These are phyloP conservation scores for Skeletonema costatum DNA, from an alignment of 108 stramenopile genomes.

Conservation along the genomic window DNA sequence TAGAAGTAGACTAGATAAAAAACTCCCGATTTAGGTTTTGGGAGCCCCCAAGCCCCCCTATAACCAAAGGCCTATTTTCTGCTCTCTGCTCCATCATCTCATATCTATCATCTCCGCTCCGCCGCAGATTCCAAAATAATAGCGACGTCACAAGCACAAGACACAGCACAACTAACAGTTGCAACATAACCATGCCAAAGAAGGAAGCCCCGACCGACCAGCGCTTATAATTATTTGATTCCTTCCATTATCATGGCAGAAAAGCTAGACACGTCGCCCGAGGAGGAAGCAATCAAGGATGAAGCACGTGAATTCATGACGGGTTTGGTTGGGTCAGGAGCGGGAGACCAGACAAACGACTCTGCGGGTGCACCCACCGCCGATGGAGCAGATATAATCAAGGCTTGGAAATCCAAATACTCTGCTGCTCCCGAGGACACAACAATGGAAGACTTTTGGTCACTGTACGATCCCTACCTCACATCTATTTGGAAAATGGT, in stretches of 20 bases:
- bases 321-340: neutral
- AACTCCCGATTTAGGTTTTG: no score
- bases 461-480: neutral
- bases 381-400: neutral
- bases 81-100: no score
- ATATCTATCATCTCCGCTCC: no score
- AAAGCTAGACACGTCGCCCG: neutral
- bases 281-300: neutral
- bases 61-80: no score
- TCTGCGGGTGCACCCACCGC: neutral
- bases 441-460: conserved; percentile 8
- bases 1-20: no score
- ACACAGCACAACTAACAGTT: no score
- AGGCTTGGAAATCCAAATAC: neutral
- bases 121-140: no score
- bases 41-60: no score
- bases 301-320: conserved; percentile 3
- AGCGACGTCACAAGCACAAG: no score
- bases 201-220: no score
- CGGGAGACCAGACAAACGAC: neutral
- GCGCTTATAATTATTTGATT: no score
- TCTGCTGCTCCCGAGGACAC: neutral
- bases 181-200: no score
- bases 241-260: neutral
- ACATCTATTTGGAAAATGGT: conserved; percentile 30